Percentiles rank a stretch among this genome's conserved stretches.
Evolutionary conservation across 495 filamentous ascomycete genomes (phyloP).

Genomic region (Mycothermus thermophilus): DNA sequence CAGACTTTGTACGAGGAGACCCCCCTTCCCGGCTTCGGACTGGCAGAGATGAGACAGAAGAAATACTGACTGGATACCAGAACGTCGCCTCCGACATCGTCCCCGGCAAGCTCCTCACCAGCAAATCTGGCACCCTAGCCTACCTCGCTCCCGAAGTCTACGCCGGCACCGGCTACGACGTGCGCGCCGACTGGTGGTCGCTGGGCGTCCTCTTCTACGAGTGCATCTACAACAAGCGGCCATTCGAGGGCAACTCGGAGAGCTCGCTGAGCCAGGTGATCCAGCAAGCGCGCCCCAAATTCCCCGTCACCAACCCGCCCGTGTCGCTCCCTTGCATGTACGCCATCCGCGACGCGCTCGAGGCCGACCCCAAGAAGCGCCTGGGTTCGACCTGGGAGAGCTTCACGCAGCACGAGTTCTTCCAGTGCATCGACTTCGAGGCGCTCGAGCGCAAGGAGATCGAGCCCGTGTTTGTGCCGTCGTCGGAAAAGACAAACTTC

Average conservation of each 20-base stretch:
- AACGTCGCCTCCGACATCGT: constrained; percentile 93
- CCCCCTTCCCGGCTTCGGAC: constrained; percentile 1
- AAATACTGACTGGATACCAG: constrained; percentile 34
- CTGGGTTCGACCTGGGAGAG: constrained; percentile 72
- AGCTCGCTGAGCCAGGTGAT: constrained; percentile 68
- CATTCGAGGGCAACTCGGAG: constrained; percentile 80
- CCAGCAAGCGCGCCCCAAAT: constrained; percentile 68
- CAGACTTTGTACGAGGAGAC: constrained; percentile 69
- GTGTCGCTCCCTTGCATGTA: constrained; percentile 77
- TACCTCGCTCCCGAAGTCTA: constrained; percentile 97
- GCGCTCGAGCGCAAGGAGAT: constrained; percentile 79
- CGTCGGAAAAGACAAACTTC: constrained; percentile 96
- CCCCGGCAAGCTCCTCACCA: constrained; percentile 69
- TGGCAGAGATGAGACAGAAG: too few species aligned
- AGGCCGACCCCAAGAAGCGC: constrained; percentile 62
- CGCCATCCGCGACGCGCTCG: constrained; percentile 67
- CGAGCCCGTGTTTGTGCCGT: constrained; percentile 80
- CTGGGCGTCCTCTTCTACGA: constrained; percentile 94
- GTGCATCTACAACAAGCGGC: constrained; percentile 97
- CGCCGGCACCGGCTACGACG: constrained; percentile 67
- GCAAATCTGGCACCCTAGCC: constrained; percentile 91
- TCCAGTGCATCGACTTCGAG: constrained; percentile 70
- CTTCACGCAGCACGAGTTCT: constrained; percentile 81
- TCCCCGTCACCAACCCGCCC: constrained; percentile 75
- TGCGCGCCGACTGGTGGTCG: constrained; percentile 96